Conservation (phyloP, 2,329 filamentous ascomycete genomes). For the Myriangium duriaei region DNA sequence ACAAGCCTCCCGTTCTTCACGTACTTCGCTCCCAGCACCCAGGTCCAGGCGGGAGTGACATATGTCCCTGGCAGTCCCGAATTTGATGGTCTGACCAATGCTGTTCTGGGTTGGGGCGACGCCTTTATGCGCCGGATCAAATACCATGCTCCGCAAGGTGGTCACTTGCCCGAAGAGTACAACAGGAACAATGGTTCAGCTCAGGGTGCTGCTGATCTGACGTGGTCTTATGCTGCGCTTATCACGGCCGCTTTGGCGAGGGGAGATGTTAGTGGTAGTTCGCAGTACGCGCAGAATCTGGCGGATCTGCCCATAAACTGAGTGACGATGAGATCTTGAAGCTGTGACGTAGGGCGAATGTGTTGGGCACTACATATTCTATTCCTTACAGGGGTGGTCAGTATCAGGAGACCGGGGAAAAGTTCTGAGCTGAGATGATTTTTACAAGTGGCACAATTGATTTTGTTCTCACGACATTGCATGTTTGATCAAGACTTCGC, state of each 20-base stretch:
- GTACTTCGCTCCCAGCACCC: conserved; percentile 21
- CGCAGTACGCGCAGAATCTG: conserved; percentile 14
- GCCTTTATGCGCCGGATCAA: conserved; percentile 23
- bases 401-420: neutral
- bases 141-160: conserved; percentile 19
- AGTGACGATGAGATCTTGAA: no score
- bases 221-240: conserved; percentile 23
- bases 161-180: conserved; percentile 21
- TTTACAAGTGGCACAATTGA: no score
- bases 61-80: conserved; percentile 16
- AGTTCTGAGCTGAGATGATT: neutral
- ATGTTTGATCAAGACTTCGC: conserved; percentile 6
- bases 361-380: no score
- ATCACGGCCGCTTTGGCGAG: conserved; percentile 21
- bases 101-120: conserved; percentile 23
- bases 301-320: conserved; percentile 14
- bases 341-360: no score
- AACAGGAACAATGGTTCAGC: conserved; percentile 19
- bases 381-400: no score
- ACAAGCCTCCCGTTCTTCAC: conserved; percentile 22
- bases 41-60: conserved; percentile 14
- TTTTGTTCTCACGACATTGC: no score
- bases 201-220: conserved; percentile 21
- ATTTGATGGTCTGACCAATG: conserved; percentile 16
- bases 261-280: conserved; percentile 15